Conservation (phyloP, 805 yeast species). For the Clavispora carvajalis region DNA sequence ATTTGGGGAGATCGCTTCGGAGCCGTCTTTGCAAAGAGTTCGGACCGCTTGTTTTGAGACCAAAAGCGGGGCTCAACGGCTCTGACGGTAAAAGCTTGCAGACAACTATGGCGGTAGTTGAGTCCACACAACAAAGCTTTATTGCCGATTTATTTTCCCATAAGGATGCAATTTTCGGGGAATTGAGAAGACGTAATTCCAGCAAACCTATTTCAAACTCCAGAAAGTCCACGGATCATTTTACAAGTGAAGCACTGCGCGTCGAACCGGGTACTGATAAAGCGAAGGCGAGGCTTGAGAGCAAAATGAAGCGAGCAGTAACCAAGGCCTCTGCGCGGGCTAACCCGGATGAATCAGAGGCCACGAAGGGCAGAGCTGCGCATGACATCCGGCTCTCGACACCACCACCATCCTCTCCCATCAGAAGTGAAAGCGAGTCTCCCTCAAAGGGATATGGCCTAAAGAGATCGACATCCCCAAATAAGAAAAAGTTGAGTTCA, state of each 20-base stretch:
- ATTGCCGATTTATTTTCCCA: constrained; percentile 57
- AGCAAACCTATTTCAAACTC: constrained; percentile 7
- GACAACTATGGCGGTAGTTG: constrained; percentile 10
- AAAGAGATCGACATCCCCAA: constrained; percentile 36
- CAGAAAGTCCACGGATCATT: no score
- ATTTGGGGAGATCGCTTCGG: constrained; percentile 33
- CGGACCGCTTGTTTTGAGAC: constrained; percentile 56
- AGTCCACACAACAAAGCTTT: constrained; percentile 44
- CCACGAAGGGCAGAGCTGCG: no score
- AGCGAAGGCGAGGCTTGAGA: constrained; percentile 25
- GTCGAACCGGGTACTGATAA: background rate
- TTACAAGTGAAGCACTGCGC: no score
- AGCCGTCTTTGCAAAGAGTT: constrained; percentile 59
- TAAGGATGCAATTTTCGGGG: constrained; percentile 60
- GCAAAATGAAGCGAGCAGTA: constrained; percentile 23
- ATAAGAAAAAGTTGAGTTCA: constrained; percentile 19
- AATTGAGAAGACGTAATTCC: constrained; percentile 41
- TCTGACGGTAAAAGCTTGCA: constrained; percentile 13
- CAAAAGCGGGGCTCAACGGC: constrained; percentile 25
- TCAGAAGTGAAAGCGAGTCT: background rate
- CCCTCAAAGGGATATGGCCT: constrained; percentile 11
- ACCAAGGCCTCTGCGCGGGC: constrained; percentile 4
- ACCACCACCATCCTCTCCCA: background rate
- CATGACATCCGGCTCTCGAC: background rate
- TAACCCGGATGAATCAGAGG: background rate